Conservation (phyloP, 1,139 yeast species). For the Nakaseomyces bracarensis region DNA sequence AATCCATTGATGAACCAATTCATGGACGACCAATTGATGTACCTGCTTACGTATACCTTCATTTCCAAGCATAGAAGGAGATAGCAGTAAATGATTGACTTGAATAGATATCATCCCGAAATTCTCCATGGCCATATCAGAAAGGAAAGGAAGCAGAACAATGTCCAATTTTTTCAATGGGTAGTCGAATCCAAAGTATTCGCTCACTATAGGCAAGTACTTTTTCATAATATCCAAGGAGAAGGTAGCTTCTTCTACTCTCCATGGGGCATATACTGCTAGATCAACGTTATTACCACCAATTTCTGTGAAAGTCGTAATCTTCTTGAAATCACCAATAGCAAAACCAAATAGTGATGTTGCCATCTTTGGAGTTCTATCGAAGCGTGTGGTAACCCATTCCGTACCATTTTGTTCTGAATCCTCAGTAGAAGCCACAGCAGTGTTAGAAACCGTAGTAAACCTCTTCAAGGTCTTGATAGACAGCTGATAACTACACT, state of each 20-base stretch:
- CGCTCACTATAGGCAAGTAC: constrained; percentile 40
- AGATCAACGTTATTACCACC: constrained; percentile 33
- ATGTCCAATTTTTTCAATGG: constrained; percentile 60
- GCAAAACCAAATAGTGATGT: constrained; percentile 59
- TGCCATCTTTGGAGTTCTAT: constrained; percentile 48
- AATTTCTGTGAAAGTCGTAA: constrained; percentile 32
- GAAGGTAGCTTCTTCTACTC: constrained; percentile 38
- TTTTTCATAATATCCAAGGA: constrained; percentile 42
- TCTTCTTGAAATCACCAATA: constrained; percentile 53
- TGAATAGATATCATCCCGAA: constrained; percentile 60
- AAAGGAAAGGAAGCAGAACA: constrained; percentile 56
- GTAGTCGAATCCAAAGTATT: constrained; percentile 38
- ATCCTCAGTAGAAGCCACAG: constrained; percentile 14
- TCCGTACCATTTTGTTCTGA: constrained; percentile 17
- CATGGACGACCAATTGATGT: constrained; percentile 57
- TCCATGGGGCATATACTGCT: constrained; percentile 47
- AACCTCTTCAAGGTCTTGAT: constrained; percentile 40
- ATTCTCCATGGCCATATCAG: constrained; percentile 76
- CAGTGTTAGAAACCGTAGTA: constrained; percentile 44
- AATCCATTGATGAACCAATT: constrained; percentile 69
- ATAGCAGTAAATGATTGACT: constrained; percentile 42
- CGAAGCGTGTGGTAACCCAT: constrained; percentile 36
- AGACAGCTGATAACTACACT: constrained; percentile 43
- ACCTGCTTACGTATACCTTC: constrained; percentile 31
- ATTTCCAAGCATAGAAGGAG: constrained; percentile 31